Evolutionary conservation across 495 filamentous ascomycete species (phyloP).

Genomic region (Penicillium mononematosum): DNA sequence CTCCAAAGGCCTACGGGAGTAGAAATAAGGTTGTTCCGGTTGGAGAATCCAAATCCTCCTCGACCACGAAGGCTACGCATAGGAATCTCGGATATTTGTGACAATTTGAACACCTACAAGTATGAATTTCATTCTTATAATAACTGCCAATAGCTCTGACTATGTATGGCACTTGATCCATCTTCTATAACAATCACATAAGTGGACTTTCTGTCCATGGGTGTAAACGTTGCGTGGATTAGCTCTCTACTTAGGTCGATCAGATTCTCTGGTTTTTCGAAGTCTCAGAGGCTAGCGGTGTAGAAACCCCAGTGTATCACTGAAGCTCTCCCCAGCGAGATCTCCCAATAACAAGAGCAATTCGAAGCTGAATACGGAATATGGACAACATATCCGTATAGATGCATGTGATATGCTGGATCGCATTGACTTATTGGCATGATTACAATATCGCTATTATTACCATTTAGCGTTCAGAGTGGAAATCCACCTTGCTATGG

Average conservation of each 20-base stretch:
- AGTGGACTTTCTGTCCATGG: no score
- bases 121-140: no score
- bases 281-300: slow-evolving; percentile 5
- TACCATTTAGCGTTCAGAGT: neutral
- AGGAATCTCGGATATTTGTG: no score
- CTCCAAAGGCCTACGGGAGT: no score
- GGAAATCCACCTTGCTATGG: slow-evolving; percentile 5
- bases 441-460: neutral
- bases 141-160: no score
- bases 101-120: no score
- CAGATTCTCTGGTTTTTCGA: neutral
- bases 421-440: neutral
- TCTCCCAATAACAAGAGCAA: neutral
- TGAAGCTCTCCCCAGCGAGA: neutral
- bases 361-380: neutral
- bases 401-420: neutral
- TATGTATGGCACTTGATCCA: no score
- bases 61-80: no score
- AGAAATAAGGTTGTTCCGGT: no score
- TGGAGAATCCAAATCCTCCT: no score
- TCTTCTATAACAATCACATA: no score
- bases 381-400: neutral
- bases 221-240: no score
- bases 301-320: neutral
- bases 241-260: neutral